A percentile compares a stretch with the other conserved stretches of the same genome.
These are phyloP conservation scores for Serendipita vermifera DNA, from an alignment of 768 basidiomycete genomes.

Conservation along the genomic window DNA sequence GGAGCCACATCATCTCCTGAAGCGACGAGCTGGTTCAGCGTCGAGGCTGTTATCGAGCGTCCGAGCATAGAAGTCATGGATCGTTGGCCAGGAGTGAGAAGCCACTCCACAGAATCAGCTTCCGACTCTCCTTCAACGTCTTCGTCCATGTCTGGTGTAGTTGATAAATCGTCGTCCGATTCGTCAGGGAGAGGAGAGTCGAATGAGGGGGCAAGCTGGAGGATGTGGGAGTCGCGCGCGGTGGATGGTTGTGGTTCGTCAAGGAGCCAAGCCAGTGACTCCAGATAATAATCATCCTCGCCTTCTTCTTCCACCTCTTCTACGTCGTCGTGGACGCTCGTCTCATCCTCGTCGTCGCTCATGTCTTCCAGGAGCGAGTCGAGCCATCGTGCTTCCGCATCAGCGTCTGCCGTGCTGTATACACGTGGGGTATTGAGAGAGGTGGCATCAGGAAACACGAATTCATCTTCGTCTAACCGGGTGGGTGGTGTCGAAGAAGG, in stretches of 20 bases:
- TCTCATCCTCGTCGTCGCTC: conserved; percentile 54
- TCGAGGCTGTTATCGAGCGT: neutral
- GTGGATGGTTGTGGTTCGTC: neutral
- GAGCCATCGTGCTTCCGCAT: conserved; percentile 68
- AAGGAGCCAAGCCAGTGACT: neutral
- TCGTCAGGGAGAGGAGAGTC: neutral
- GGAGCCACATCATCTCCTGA: neutral
- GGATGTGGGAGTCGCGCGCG: neutral
- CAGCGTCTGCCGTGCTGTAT: conserved; percentile 25
- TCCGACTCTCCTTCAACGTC: conserved; percentile 3
- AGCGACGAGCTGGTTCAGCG: conserved; percentile 2
- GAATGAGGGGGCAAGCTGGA: neutral
- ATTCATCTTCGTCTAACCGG: conserved; percentile 32
- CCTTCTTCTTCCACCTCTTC: neutral
- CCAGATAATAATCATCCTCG: neutral
- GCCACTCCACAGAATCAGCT: conserved; percentile 6
- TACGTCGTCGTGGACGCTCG: neutral
- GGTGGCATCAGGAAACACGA: conserved; percentile 69
- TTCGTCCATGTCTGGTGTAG: conserved; percentile 1
- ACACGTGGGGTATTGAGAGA: conserved; percentile 27
- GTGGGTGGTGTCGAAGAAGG: conserved; percentile 34
- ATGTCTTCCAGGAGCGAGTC: conserved; percentile 67
- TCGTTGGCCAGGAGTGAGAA: neutral
- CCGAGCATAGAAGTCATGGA: conserved; percentile 1
- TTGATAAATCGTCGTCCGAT: conserved; percentile 3